A percentile compares a stretch with the other conserved stretches of the same genome.
Evolutionary conservation across 2,329 filamentous ascomycete species (phyloP).

Genomic region (Fusarium ambrosium): DNA sequence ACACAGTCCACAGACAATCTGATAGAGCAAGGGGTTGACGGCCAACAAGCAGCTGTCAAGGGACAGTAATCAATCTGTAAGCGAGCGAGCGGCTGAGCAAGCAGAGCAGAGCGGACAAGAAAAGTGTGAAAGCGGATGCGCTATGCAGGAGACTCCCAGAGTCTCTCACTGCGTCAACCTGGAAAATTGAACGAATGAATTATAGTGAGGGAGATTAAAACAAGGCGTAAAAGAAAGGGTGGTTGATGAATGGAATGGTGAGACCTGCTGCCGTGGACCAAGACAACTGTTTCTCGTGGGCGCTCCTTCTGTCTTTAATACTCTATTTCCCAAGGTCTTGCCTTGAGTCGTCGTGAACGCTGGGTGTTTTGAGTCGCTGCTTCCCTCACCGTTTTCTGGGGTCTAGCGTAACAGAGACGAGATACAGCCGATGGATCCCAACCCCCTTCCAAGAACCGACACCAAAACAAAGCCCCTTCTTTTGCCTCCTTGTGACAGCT

Average conservation of each 20-base stretch:
- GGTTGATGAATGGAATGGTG: conserved; percentile 30
- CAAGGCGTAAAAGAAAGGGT: conserved; percentile 2
- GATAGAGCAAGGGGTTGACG: conserved; percentile 4
- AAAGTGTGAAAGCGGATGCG: conserved; percentile 13
- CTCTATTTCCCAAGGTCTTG: conserved; percentile 14
- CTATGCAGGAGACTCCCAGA: conserved; percentile 39
- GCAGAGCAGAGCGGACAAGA: conserved; percentile 19
- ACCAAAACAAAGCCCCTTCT: conserved; percentile 24
- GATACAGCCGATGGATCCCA: background rate
- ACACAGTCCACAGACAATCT: background rate
- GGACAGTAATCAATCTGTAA: conserved; percentile 27
- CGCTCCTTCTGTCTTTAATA: conserved; percentile 36
- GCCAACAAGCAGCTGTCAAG: conserved; percentile 10
- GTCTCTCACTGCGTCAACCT: conserved; percentile 15
- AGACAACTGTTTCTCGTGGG: conserved; percentile 11
- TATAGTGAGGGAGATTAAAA: conserved; percentile 4
- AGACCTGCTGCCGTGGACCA: conserved; percentile 35
- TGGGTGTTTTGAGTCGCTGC: conserved; percentile 28
- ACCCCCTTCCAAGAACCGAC: background rate
- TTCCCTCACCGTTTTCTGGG: conserved; percentile 26
- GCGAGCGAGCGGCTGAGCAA: conserved; percentile 33
- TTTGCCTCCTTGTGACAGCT: conserved; percentile 27
- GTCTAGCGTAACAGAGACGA: conserved; percentile 17
- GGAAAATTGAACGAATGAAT: conserved; percentile 33
- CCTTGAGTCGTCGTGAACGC: conserved; percentile 6